phyloP scores from a whole-genome alignment of 495 filamentous ascomycete species.

The Lasiosphaeriaceae sp. region DNA sequence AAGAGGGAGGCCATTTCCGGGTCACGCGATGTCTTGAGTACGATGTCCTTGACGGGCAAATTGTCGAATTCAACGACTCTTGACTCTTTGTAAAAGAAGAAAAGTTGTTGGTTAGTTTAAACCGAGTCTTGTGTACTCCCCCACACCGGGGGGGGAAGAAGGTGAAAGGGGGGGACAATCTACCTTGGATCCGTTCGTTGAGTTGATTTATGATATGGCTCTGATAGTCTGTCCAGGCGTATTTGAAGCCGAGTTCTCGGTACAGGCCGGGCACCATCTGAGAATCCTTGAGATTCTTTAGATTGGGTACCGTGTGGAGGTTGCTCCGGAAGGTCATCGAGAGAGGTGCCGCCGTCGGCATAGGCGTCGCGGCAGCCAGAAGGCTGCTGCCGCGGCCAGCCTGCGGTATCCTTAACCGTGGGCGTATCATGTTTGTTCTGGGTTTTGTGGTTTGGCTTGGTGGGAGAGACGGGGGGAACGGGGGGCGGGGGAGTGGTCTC shows the following conservation, averaged over 20 bases:
- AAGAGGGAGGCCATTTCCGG: slow-evolving; percentile 73
- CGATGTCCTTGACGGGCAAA: slow-evolving; percentile 58
- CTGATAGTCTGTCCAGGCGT: slow-evolving; percentile 84
- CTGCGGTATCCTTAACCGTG: slow-evolving; percentile 44
- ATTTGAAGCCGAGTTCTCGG: slow-evolving; percentile 59
- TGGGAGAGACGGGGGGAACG: too few relatives aligned
- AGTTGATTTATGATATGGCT: slow-evolving; percentile 65
- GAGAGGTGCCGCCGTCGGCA: slow-evolving; percentile 19
- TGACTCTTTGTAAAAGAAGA: too few relatives aligned
- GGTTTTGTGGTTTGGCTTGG: neutral
- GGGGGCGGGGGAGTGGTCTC: too few relatives aligned
- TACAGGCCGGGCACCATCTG: slow-evolving; percentile 62
- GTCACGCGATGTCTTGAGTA: slow-evolving; percentile 73
- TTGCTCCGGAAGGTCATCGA: slow-evolving; percentile 8
- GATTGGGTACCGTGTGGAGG: slow-evolving; percentile 1
- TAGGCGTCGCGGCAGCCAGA: slow-evolving; percentile 12
- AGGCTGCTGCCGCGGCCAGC: slow-evolving; percentile 7
- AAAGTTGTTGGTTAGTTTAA: too few relatives aligned
- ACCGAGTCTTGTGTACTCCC: too few relatives aligned
- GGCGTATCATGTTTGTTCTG: slow-evolving; percentile 33
- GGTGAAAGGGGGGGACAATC: neutral
- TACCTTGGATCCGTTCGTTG: slow-evolving; percentile 70
- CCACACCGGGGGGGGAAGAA: neutral
- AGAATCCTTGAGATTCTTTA: slow-evolving; percentile 40
- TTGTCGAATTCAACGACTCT: slow-evolving; percentile 56